Evolutionary conservation across 305 asterid species (phyloP).

Genomic region (Solanum chacoense): DNA sequence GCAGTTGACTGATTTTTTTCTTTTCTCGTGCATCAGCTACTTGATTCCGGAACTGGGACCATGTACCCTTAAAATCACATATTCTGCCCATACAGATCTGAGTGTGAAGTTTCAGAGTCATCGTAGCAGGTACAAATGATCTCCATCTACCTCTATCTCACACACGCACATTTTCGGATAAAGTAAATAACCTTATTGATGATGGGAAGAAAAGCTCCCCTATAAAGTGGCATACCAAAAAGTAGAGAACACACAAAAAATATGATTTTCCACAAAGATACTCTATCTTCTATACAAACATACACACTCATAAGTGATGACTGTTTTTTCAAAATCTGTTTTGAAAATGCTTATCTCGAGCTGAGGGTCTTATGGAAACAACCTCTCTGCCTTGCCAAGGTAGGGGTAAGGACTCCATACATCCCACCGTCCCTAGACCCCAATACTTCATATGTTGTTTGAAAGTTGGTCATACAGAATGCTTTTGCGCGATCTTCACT

Average conservation of each 20-base stretch:
- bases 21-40: constrained; percentile 30
- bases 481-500: neutral
- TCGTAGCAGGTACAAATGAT: constrained; percentile 62
- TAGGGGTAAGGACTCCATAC: neutral
- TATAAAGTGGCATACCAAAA: neutral
- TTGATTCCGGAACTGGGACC: constrained; percentile 84
- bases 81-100: constrained; percentile 91
- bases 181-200: neutral
- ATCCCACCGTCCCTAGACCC: neutral
- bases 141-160: neutral
- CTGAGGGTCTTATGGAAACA: neutral
- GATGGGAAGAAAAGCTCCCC: neutral
- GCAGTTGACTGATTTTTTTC: neutral
- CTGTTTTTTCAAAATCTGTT: neutral
- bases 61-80: constrained; percentile 73
- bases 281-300: neutral
- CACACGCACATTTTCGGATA: neutral
- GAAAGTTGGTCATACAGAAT: neutral
- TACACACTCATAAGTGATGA: neutral
- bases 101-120: constrained; percentile 89
- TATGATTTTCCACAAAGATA: neutral
- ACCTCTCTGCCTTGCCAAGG: neutral
- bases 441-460: neutral
- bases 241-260: neutral
- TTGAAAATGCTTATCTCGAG: neutral